Base-by-base conservation (phyloP, 345 rosid genomes). In the Physaria fendleri region DNA sequence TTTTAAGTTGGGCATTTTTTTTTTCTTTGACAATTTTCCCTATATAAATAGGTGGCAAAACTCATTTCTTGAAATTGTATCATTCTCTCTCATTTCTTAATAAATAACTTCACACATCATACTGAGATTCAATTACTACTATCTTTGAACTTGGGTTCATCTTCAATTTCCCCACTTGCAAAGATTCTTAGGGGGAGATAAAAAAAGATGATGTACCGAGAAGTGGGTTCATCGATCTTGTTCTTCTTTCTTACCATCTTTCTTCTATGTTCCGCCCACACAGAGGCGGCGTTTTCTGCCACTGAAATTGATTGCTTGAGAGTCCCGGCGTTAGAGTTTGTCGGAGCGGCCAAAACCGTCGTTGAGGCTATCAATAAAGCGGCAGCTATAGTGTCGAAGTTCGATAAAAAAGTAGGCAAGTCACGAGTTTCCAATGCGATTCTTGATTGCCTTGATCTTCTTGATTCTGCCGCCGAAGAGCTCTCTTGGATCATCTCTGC, bases 371-470 rank as follows among this genome's bases (percentile, higher is more conserved):
- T 85, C 18, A 49, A 14, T 29, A 64, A 71, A 37, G 82, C 74
- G 2, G 62, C 56, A 20, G 77, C 75, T 12, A 16, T 75, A 0
- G 56, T 82, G 50, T 76, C 80, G 0, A 71, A 66, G 8, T 68
- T 77, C 17, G 75, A 71, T 6, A 69, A 37, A 24, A 32, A 76
- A 30, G 15, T 82, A 0, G 79, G 76, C 3, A 83, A 77, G 44
- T 71, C 77, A 37, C 62, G 80, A 15, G 74, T 80, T 1, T 18
- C 57, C 9, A 77, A 71, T 66, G 84, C 91, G 9, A 44, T 84
- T 7, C 43, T 72, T 14, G 90, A 87, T 43, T 87, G 95, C 16
- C 76, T 84, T 37, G 95, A 87, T 58, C 76, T 87, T 62, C 80
- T 87, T 11, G 88, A 84, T 47, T 72, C 74, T 56, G 83, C 88